Conservation (phyloP, 2,329 filamentous ascomycete genomes). For the Nigrospora sphaerica region DNA sequence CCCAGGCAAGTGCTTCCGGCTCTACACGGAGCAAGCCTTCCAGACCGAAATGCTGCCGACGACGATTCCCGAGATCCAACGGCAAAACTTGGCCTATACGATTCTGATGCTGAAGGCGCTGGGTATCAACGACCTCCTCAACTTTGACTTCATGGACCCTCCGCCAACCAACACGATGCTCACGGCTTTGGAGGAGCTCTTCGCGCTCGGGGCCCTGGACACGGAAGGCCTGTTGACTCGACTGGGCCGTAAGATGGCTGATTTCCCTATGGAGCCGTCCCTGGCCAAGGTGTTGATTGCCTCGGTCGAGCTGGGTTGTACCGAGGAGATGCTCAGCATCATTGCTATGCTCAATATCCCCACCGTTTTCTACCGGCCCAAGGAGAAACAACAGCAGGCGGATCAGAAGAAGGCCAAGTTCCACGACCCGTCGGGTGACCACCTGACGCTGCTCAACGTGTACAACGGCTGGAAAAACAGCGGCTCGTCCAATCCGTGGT, state of each 20-base stretch:
- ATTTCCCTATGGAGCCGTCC: slow-evolving; percentile 95
- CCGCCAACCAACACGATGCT: slow-evolving; percentile 97
- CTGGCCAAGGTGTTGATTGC: slow-evolving; percentile 86
- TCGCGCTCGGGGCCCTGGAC: slow-evolving; percentile 83
- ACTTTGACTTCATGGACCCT: slow-evolving; percentile 99
- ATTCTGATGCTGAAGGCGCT: slow-evolving; percentile 98
- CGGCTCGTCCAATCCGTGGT: slow-evolving; percentile 81
- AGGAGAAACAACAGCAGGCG: slow-evolving; percentile 93
- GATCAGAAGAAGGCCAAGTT: slow-evolving; percentile 98
- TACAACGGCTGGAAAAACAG: slow-evolving; percentile 95
- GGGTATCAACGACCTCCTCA: slow-evolving; percentile 95
- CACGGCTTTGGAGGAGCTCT: slow-evolving; percentile 89
- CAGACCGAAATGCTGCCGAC: slow-evolving; percentile 96
- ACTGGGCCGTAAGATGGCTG: slow-evolving; percentile 92
- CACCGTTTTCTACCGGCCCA: slow-evolving; percentile 87
- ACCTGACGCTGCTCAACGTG: slow-evolving; percentile 90
- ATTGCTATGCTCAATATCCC: slow-evolving; percentile 89
- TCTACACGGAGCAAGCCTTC: slow-evolving; percentile 93
- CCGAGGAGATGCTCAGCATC: slow-evolving; percentile 89
- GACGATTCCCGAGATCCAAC: slow-evolving; percentile 91
- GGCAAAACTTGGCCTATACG: slow-evolving; percentile 85
- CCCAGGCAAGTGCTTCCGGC: slow-evolving; percentile 88
- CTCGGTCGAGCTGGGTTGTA: slow-evolving; percentile 80
- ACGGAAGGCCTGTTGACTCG: slow-evolving; percentile 92
- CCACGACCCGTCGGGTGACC: slow-evolving; percentile 89